phyloP scores from a whole-genome alignment of 208 protist genomes.

The Acanthamoeba rhysodes region DNA sequence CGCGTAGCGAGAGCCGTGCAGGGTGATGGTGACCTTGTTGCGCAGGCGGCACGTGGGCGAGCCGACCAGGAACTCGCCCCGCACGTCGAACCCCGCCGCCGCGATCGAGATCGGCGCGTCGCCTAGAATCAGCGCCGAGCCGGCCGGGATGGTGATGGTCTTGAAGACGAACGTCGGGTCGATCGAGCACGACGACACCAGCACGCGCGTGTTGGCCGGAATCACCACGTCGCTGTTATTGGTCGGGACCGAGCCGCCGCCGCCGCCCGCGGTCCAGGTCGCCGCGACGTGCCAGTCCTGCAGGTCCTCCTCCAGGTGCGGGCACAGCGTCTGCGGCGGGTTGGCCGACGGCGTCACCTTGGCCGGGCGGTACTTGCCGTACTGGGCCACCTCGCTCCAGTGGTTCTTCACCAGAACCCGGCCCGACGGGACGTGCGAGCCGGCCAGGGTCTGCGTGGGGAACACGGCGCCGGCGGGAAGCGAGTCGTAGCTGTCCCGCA shows the following conservation, averaged over 20 bases:
- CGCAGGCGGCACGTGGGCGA: constrained; percentile 76
- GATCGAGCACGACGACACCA: constrained; percentile 76
- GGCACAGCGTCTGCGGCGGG: constrained; percentile 7
- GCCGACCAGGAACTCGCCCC: constrained; percentile 79
- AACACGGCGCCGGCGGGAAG: background rate
- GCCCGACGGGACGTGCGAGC: background rate
- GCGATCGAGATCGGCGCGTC: constrained; percentile 75
- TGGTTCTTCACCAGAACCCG: background rate
- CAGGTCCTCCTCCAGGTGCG: background rate
- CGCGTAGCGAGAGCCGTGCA: constrained; percentile 55
- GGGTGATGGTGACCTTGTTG: constrained; percentile 72
- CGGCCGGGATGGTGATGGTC: constrained; percentile 80
- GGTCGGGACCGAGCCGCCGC: background rate
- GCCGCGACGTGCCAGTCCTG: constrained; percentile 72
- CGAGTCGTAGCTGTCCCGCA: too few relatives aligned
- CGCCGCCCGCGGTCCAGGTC: constrained; percentile 74
- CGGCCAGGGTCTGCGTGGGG: background rate
- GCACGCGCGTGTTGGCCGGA: constrained; percentile 24
- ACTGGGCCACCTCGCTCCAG: background rate
- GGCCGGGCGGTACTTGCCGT: background rate
- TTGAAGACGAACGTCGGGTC: constrained; percentile 19
- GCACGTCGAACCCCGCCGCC: constrained; percentile 68
- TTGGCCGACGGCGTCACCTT: background rate
- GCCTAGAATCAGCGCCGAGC: constrained; percentile 76
- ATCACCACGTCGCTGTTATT: constrained; percentile 10